Conservation (phyloP, 768 basidiomycete species). For the Mycena indigotica region DNA sequence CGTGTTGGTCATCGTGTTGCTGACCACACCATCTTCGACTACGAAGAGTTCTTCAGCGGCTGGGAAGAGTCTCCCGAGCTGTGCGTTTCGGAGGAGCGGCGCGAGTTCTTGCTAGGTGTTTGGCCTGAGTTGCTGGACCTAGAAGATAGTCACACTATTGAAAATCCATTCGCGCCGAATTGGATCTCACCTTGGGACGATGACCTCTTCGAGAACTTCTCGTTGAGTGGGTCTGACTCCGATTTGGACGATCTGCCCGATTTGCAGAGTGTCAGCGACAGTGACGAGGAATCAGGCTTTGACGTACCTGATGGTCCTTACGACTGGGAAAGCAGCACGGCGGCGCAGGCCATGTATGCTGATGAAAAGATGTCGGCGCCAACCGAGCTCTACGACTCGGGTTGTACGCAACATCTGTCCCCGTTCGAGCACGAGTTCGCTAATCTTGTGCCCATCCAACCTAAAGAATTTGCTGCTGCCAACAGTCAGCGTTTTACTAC, state of each 20-base stretch:
- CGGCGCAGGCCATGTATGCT: too few species aligned
- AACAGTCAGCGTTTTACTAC: slow-evolving; percentile 32
- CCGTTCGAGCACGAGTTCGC: slow-evolving; percentile 33
- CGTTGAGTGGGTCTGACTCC: too few species aligned
- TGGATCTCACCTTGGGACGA: too few species aligned
- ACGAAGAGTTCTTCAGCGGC: background rate
- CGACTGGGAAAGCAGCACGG: too few species aligned
- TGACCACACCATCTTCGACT: background rate
- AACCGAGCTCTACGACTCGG: slow-evolving; percentile 39
- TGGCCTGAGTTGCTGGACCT: background rate
- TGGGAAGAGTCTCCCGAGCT: background rate
- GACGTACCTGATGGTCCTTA: background rate
- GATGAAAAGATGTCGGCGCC: background rate
- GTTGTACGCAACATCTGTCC: slow-evolving; percentile 39
- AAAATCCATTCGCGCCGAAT: background rate
- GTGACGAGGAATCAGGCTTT: background rate
- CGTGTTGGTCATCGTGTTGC: background rate
- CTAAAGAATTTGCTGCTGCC: slow-evolving; percentile 33
- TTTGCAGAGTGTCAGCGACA: background rate
- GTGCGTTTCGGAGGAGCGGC: background rate
- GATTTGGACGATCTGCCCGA: too few species aligned
- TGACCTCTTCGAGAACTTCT: too few species aligned
- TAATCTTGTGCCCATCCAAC: slow-evolving; percentile 30
- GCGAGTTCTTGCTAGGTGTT: background rate
- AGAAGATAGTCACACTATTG: background rate